Base-by-base conservation (phyloP, 257 asterid species). In the Solanum dulcamara region DNA sequence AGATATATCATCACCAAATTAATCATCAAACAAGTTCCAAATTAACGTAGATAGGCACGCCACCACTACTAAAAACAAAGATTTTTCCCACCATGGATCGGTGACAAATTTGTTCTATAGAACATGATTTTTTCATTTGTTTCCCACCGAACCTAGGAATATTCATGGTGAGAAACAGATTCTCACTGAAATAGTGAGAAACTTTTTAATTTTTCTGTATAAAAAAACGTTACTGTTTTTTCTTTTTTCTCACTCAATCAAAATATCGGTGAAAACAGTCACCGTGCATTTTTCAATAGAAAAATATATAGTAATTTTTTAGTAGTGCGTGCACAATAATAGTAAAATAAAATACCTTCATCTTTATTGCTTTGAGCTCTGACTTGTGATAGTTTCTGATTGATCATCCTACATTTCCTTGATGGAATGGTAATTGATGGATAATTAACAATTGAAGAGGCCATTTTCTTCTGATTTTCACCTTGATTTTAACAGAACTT, bases 291-390 rank as follows among this genome's bases (percentile, higher is more conserved):
- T n/a, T n/a, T n/a, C n/a, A 50, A 6, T 48, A 0, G 5, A 2
- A 55, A 55, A 55, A 55, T n/a, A n/a, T n/a, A n/a, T 55, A 55
- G 13, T 55, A 1, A 7, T 55, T 55, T 53, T 55, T 55, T 55
- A 20, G 12, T 8, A 8, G 62, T 20, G 48, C 1, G 0, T 0
- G 1, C 4, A 30, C n/a, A 1, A 42, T 3, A 2, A 24, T 26
- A 42, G 18, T 74, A 42, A 24, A 40, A 32, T 7, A 74, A 26
- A 44, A 44, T 82, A 91, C 92, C 93, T 88, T 89, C 87, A 70
- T 89, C 89, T 57, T 83, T 44, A 35, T 84, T 83, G 71, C 86
- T 81, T 5, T 81, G 93, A 74, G 93, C 93, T 89, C 85, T 88
- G n/a, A 88, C 81, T 28, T 74, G 81, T 24, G 81, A 62, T 28